Evolutionary conservation across 495 filamentous ascomycete species (phyloP), one percentile per base, ranked within the genome.

Genomic region (Penicillium herquei): DNA sequence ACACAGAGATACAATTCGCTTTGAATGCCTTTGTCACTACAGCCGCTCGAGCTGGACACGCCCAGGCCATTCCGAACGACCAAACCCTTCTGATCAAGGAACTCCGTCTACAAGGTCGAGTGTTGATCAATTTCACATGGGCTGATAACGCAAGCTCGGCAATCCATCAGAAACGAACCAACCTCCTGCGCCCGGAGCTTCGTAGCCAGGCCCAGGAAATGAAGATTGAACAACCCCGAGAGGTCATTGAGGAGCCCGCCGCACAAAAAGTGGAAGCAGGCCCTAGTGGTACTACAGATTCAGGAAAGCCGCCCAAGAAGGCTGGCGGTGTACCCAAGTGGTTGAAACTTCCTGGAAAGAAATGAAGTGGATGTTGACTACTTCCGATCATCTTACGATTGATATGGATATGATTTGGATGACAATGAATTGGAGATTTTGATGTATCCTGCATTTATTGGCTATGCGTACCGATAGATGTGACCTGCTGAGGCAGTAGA

Each of bases 91-190:
- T 98, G 34, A 89, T 96, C 52, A 77, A 81, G 49, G 84, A 88
- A 52, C 79, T 95, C 48, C 78, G 84, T 4, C 79, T 97, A 56
- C 78, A 73, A 46, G 84, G 86, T 3, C 76, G 83, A 10, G 85
- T 90, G 31, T 71, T 95, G 18, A 77, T 98, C 32, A 92, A 89
- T 51, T 84, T 97, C 39, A 65, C 82, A 17, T 97, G 91, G 92
- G 81, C 85, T 41, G 81, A 87, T 26, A 77, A 77, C 52, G 76
- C 73, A 52, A 73, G 67, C 51, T 70, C 78, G n/a, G 70, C 71
- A 73, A 59, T 62, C 51, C 67, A 73, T 46, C 56, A 65, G 37
- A 68, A 69, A 55, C 65, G 57, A 21, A 58, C 64, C n/a, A 62
- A 68, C 47, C 62, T 89, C 35, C 67, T 95, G 30, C 93, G 88